Percentiles rank a stretch among this genome's conserved stretches.
Evolutionary conservation across 106 monocot species (phyloP).

Genomic region (Narthecium ossifragum): DNA sequence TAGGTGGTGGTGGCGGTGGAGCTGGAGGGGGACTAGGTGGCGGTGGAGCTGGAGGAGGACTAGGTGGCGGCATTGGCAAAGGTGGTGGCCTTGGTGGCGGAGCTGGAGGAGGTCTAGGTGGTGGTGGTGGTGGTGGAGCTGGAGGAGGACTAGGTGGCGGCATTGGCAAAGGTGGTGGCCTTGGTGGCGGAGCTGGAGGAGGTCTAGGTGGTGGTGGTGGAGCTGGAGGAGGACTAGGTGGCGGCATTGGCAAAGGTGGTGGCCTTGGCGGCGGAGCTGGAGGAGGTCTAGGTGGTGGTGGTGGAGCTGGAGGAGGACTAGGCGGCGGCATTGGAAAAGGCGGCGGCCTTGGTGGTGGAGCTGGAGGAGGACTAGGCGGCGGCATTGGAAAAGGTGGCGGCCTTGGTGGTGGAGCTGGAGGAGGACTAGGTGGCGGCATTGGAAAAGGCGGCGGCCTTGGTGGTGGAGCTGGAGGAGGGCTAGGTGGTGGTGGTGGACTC

Average conservation of each 20-base stretch:
- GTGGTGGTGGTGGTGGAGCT: background rate
- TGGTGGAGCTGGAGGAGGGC: background rate
- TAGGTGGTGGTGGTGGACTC: background rate
- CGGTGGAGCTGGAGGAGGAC: background rate
- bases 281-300: background rate
- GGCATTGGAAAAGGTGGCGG: background rate
- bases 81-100: background rate
- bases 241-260: background rate
- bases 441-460: background rate
- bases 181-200: background rate
- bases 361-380: background rate
- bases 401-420: background rate
- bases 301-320: background rate
- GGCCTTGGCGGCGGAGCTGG: background rate
- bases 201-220: background rate
- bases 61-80: background rate
- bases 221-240: too few relatives aligned
- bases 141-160: background rate
- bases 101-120: background rate
- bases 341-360: background rate
- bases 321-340: background rate
- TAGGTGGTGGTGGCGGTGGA: background rate
- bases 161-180: background rate
- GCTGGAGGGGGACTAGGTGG: background rate
- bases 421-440: background rate